Conservation (phyloP, 2,329 filamentous ascomycete species). For the Pseudocercospora fijiensis region DNA sequence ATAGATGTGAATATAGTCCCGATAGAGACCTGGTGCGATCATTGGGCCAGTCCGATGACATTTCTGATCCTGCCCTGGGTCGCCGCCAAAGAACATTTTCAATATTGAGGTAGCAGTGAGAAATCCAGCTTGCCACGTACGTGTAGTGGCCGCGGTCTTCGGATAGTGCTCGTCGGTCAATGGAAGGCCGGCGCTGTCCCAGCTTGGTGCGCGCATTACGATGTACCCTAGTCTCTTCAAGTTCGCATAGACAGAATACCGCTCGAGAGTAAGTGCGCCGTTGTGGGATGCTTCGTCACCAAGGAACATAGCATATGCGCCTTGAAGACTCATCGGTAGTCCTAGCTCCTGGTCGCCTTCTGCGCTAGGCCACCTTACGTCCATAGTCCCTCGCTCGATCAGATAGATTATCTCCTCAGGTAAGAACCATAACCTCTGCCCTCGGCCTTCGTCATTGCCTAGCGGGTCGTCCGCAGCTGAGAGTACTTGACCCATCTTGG, state of each 20-base stretch:
- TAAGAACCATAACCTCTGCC: constrained; percentile 66
- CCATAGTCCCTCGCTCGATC: constrained; percentile 81
- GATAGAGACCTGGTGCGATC: constrained; percentile 54
- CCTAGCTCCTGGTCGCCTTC: constrained; percentile 55
- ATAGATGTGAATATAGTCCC: constrained; percentile 67
- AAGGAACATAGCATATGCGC: constrained; percentile 81
- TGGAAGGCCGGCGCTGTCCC: constrained; percentile 29
- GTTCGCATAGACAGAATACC: constrained; percentile 84
- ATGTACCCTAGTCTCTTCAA: constrained; percentile 81
- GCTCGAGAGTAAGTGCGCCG: constrained; percentile 63
- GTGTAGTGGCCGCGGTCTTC: constrained; percentile 11
- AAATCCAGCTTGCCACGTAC: constrained; percentile 39
- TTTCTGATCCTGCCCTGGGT: neutral
- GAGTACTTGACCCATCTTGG: constrained; percentile 70
- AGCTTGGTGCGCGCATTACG: constrained; percentile 66
- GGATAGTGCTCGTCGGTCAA: constrained; percentile 30
- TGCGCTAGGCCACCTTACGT: constrained; percentile 74
- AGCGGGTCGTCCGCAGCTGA: constrained; percentile 52
- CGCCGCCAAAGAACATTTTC: constrained; percentile 20
- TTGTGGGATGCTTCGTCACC: constrained; percentile 61
- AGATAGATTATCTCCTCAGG: constrained; percentile 91
- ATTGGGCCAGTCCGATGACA: constrained; percentile 46
- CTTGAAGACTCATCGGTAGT: constrained; percentile 86
- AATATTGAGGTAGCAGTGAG: constrained; percentile 27
- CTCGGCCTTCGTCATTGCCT: constrained; percentile 32